phyloP scores from a whole-genome alignment of 2,329 filamentous ascomycete species.

The Drechslerella coelobrocha region DNA sequence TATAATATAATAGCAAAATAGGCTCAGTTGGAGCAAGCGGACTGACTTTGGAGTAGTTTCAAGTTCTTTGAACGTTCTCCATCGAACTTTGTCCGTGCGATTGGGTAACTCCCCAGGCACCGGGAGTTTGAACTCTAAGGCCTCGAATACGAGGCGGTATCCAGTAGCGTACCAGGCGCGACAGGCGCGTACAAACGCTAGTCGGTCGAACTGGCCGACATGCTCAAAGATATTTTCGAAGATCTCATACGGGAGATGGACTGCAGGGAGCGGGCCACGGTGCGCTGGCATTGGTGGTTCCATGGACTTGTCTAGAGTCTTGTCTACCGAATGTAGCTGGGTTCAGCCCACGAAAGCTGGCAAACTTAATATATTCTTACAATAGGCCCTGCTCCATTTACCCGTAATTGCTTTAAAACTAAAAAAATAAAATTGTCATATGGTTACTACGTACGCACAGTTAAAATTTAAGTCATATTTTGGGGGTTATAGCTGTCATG shows the following conservation, averaged over 20 bases:
- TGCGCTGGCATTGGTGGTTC: slow-evolving; percentile 5
- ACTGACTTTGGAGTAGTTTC: slow-evolving; percentile 31
- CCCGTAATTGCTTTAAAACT: too few relatives aligned
- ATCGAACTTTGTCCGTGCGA: slow-evolving; percentile 12
- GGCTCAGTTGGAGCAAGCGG: background rate
- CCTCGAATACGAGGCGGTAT: slow-evolving; percentile 20
- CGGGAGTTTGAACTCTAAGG: slow-evolving; percentile 19
- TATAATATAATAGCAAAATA: background rate
- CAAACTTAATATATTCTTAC: too few relatives aligned
- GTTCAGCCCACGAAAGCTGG: too few relatives aligned
- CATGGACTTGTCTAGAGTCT: too few relatives aligned
- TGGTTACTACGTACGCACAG: too few relatives aligned
- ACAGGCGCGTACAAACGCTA: slow-evolving; percentile 22
- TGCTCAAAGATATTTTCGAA: slow-evolving; percentile 12
- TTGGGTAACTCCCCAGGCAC: slow-evolving; percentile 16
- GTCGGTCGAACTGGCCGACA: slow-evolving; percentile 27
- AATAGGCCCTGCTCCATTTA: too few relatives aligned
- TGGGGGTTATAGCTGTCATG: too few relatives aligned
- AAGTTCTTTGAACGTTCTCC: slow-evolving; percentile 9
- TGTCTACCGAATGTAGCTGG: too few relatives aligned
- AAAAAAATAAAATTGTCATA: too few relatives aligned
- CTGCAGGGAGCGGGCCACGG: slow-evolving; percentile 19
- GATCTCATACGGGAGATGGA: slow-evolving; percentile 30
- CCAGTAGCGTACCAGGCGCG: slow-evolving; percentile 28
- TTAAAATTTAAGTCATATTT: too few relatives aligned